These are phyloP conservation scores for Allantophomopsis cytisporea DNA, from an alignment of 2,329 filamentous ascomycete species.

Conservation along the genomic window DNA sequence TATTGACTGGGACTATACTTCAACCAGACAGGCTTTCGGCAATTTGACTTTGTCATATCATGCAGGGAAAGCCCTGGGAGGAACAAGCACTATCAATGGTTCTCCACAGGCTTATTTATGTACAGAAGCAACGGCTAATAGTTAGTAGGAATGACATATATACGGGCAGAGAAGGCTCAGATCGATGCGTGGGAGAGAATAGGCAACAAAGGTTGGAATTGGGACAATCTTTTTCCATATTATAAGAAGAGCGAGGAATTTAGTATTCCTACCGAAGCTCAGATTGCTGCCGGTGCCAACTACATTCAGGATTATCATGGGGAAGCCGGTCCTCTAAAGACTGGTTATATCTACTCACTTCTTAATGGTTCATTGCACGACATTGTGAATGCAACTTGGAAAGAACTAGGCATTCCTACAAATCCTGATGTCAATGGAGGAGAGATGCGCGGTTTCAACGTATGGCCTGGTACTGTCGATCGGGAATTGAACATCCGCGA, in stretches of 20 bases:
- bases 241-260: constrained; percentile 11
- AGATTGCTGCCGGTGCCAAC: constrained; percentile 20
- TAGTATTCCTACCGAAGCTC: constrained; percentile 16
- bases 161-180: constrained; percentile 20
- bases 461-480: constrained; percentile 27
- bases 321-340: constrained; percentile 18
- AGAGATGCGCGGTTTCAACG: constrained; percentile 21
- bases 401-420: constrained; percentile 15
- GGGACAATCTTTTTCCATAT: constrained; percentile 15
- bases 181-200: constrained; percentile 22
- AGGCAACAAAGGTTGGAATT: constrained; percentile 20
- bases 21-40: constrained; percentile 22
- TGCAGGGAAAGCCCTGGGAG: constrained; percentile 26
- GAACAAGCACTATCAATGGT: constrained; percentile 25
- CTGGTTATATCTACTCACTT: constrained; percentile 21
- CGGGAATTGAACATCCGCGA: constrained; percentile 20
- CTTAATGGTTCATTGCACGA: constrained; percentile 16
- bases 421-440: constrained; percentile 26
- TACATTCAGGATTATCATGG: constrained; percentile 22
- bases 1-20: constrained; percentile 26
- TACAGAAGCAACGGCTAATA: constrained; percentile 1
- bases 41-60: constrained; percentile 13
- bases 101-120: too few relatives aligned
- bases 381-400: constrained; percentile 18
- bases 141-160: constrained; percentile 20